Evolutionary conservation across 208 protist genomes (phyloP).

Genomic region (Endotrypanum monterogeii): DNA sequence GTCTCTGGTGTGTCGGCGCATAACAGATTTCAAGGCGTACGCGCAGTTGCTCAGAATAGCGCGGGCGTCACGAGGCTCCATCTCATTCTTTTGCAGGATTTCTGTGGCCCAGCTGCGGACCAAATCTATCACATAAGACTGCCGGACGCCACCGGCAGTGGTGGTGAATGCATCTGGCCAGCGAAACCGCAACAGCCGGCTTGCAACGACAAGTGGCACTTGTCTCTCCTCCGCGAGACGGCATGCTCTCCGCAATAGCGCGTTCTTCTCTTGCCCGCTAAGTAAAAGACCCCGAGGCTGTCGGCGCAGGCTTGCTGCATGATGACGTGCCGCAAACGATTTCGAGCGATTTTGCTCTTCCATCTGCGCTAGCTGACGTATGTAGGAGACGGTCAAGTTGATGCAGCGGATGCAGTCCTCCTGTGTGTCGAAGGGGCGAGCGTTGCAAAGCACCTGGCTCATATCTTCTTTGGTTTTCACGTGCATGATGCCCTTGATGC

Average conservation of each 20-base stretch:
- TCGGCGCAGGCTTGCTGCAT: slow-evolving; percentile 6
- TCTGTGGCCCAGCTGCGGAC: slow-evolving; percentile 52
- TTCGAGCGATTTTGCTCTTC: slow-evolving; percentile 5
- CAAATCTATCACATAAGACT: slow-evolving; percentile 42
- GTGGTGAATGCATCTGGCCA: slow-evolving; percentile 46
- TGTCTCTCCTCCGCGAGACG: slow-evolving; percentile 41
- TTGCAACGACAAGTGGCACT: slow-evolving; percentile 47
- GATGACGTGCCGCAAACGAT: not conserved
- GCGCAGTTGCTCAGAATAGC: slow-evolving; percentile 44
- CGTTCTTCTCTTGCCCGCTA: slow-evolving; percentile 17
- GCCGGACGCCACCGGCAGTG: slow-evolving; percentile 21
- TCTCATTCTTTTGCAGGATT: slow-evolving; percentile 20
- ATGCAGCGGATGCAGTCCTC: slow-evolving; percentile 14
- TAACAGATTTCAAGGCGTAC: slow-evolving; percentile 22
- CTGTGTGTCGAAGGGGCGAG: not conserved
- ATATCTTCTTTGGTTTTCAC: slow-evolving; percentile 7
- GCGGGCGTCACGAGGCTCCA: slow-evolving; percentile 44
- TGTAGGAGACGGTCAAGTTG: slow-evolving; percentile 28
- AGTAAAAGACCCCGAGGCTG: not conserved
- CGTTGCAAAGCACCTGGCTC: not conserved
- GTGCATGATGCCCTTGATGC: slow-evolving; percentile 10
- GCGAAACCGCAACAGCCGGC: slow-evolving; percentile 45
- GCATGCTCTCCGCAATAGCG: slow-evolving; percentile 31
- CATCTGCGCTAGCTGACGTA: slow-evolving; percentile 20
- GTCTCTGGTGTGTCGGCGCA: not conserved